Evolutionary conservation across 1,139 yeast species (phyloP), one percentile per base, ranked within the genome.

Genomic region (Pichia sorboxylosa): DNA sequence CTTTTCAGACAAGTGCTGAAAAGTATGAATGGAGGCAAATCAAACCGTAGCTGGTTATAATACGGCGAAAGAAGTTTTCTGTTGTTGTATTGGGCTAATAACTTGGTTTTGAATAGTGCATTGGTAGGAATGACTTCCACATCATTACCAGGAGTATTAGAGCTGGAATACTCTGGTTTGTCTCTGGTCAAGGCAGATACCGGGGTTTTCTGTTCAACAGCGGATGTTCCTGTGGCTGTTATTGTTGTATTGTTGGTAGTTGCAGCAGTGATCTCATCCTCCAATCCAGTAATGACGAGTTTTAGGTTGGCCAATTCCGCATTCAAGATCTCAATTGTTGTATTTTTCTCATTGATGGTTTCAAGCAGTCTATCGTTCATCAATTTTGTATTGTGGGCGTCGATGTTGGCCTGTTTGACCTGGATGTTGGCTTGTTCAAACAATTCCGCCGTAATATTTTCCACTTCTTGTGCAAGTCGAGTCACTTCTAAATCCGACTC

Each of bases 361-460:
- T 72, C 78, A 24, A 67, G 58, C 30, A 87, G 58, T 45, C 71
- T 75, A 32, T 64, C 58, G 46, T 74, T 77, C 29, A 54, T 46
- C 25, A 49, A 43, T 33, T 54, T 57, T 38, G 50, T 47, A 17
- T 52, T 56, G 17, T 58, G 55, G 6, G 59, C 57, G 33, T 56
- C 61, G 9, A 54, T 47, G 37, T 77, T 69, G 1, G 90, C 92
- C 43, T 70, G 69, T 38, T 73, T 70, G 11, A 82, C 94, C 81
- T 79, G 80, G 31, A 66, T 65, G 49, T 81, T 81, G 15, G 94
- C 94, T 49, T 81, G 36, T 45, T 72, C 77, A 51, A 82, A 82
- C 27, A 82, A 57, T 2, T 84, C 72, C 2, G 76, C 83, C 1
- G 84, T 70, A 34, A 83, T 59, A 28, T 82, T 93, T 50, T 80